Conservation (phyloP, 768 basidiomycete genomes). For the Mycena polygramma region DNA sequence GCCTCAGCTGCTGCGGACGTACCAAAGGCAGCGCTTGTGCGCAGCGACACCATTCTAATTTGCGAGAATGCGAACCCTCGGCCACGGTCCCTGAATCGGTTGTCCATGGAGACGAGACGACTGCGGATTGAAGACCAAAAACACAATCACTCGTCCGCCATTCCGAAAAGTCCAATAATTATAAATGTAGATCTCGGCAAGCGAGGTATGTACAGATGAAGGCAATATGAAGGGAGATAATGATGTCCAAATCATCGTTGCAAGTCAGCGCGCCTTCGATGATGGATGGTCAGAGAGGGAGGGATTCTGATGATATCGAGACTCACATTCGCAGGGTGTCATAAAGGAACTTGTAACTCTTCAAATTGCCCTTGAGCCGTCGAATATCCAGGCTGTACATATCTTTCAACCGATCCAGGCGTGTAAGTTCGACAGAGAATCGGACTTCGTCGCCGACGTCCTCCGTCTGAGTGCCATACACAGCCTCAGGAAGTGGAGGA, state of each 20-base stretch:
- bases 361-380: conserved; percentile 86
- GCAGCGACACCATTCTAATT: not conserved
- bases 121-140: not conserved
- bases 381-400: conserved; percentile 92
- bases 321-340: conserved; percentile 78
- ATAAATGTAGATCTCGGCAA: not conserved
- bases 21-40: not conserved
- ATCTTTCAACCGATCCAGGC: conserved; percentile 83
- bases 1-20: conserved; percentile 14
- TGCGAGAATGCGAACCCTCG: not conserved
- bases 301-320: too few species aligned
- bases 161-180: conserved; percentile 7
- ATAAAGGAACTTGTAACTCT: conserved; percentile 88
- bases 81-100: not conserved
- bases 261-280: conserved; percentile 22
- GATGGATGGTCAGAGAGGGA: conserved; percentile 7
- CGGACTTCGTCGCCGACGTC: conserved; percentile 93
- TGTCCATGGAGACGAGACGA: not conserved
- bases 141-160: conserved; percentile 5
- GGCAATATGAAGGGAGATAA: not conserved
- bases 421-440: conserved; percentile 93
- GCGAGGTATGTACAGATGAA: not conserved
- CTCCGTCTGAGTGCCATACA: conserved; percentile 76
- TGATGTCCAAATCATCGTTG: conserved; percentile 25
- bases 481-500: conserved; percentile 31